Evolutionary conservation across 306 rosid species (phyloP).

Genomic region (Comarum palustre): DNA sequence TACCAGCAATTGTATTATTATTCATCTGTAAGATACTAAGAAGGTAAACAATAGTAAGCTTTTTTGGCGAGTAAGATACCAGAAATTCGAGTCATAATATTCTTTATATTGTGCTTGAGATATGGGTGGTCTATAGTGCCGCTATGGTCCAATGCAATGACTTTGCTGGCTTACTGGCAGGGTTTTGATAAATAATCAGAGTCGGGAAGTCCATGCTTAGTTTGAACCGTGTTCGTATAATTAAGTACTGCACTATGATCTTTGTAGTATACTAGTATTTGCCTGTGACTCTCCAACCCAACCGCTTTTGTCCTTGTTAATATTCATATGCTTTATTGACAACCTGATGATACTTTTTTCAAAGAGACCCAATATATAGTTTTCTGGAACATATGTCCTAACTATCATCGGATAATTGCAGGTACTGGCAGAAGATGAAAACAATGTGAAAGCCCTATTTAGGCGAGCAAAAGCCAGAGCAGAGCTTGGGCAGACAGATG

Average conservation of each 20-base stretch:
- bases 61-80: neutral
- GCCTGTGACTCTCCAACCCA: neutral
- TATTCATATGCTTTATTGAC: neutral
- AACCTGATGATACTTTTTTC: slow-evolving; percentile 9
- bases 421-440: slow-evolving; percentile 89
- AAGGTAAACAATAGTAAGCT: neutral
- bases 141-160: neutral
- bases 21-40: neutral
- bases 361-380: neutral
- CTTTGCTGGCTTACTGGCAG: neutral
- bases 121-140: neutral
- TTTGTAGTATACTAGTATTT: neutral
- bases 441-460: slow-evolving; percentile 76
- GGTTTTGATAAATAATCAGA: neutral
- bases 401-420: slow-evolving; percentile 26
- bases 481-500: slow-evolving; percentile 85
- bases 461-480: slow-evolving; percentile 89
- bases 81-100: neutral
- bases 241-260: neutral
- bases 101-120: neutral
- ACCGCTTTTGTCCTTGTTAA: neutral
- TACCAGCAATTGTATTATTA: neutral
- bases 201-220: neutral
- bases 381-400: neutral
- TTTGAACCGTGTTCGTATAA: neutral